Percentiles rank a stretch among this genome's conserved stretches.
Evolutionary conservation across 306 rosid species (phyloP).

Genomic region (Acmispon strigosus): DNA sequence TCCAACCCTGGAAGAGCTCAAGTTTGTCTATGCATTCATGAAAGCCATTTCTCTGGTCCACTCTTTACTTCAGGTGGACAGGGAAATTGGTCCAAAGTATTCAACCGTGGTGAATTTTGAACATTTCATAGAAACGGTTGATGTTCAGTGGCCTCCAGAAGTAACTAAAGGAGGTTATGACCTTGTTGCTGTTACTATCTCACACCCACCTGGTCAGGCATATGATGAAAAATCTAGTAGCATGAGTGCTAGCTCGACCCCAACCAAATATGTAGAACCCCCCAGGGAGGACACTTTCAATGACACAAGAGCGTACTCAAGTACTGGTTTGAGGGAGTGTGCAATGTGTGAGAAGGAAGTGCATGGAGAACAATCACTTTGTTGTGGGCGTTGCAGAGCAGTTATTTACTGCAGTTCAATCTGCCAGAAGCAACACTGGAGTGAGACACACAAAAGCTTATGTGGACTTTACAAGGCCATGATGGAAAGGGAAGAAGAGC

Average conservation of each 20-base stretch:
- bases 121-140: slow-evolving; percentile 63
- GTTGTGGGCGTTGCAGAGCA: slow-evolving; percentile 41
- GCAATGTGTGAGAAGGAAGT: slow-evolving; percentile 31
- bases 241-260: slow-evolving; percentile 24
- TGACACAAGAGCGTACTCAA: slow-evolving; percentile 14
- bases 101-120: slow-evolving; percentile 38
- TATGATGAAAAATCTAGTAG: slow-evolving; percentile 25
- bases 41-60: slow-evolving; percentile 54
- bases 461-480: slow-evolving; percentile 56
- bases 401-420: slow-evolving; percentile 45
- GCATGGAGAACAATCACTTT: slow-evolving; percentile 22
- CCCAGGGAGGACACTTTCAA: slow-evolving; percentile 17
- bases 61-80: slow-evolving; percentile 49
- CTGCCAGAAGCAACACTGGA: slow-evolving; percentile 64
- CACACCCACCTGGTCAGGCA: slow-evolving; percentile 27
- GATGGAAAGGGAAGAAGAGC: slow-evolving; percentile 72
- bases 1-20: slow-evolving; percentile 53
- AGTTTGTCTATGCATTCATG: slow-evolving; percentile 61
- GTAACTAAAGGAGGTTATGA: slow-evolving; percentile 26
- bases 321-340: slow-evolving; percentile 23
- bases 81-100: slow-evolving; percentile 53
- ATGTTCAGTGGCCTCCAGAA: slow-evolving; percentile 53
- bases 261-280: slow-evolving; percentile 26
- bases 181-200: slow-evolving; percentile 28
- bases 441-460: slow-evolving; percentile 39